These are phyloP conservation scores for Colletotrichum siamense DNA, from an alignment of 2,329 filamentous ascomycete species.

Conservation along the genomic window DNA sequence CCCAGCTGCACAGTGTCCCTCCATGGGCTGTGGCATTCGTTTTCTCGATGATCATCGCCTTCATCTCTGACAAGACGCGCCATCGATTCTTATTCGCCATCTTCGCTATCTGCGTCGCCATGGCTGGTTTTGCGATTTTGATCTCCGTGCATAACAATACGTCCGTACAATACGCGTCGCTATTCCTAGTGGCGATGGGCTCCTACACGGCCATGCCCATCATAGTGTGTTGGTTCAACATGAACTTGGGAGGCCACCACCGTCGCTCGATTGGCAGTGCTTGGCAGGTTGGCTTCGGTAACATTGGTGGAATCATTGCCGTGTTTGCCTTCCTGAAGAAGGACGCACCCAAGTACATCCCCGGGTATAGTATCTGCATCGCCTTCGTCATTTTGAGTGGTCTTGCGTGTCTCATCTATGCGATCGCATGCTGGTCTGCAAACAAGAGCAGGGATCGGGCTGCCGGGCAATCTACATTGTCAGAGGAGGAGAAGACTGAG, in stretches of 20 bases:
- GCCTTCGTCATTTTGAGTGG: conserved; percentile 74
- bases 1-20: conserved; percentile 63
- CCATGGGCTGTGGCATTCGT: conserved; percentile 74
- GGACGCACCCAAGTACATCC: conserved; percentile 73
- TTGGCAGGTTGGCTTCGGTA: conserved; percentile 81
- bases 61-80: conserved; percentile 70
- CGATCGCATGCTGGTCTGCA: conserved; percentile 58
- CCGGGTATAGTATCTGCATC: conserved; percentile 80
- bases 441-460: conserved; percentile 64
- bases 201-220: conserved; percentile 90
- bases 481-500: conserved; percentile 66
- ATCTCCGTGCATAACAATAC: conserved; percentile 72
- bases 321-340: conserved; percentile 71
- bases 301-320: conserved; percentile 80
- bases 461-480: conserved; percentile 50
- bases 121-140: conserved; percentile 79
- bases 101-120: conserved; percentile 69
- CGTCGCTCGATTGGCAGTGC: conserved; percentile 73
- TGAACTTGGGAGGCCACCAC: conserved; percentile 78
- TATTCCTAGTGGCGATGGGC: conserved; percentile 84
- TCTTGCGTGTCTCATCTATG: conserved; percentile 66
- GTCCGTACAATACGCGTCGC: conserved; percentile 74
- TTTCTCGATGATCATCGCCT: conserved; percentile 79
- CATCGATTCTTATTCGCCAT: conserved; percentile 81
- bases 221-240: conserved; percentile 82